Evolutionary conservation across 495 filamentous ascomycete genomes (phyloP), one percentile per base, ranked within the genome.

Genomic region (Xylaria telfairii): DNA sequence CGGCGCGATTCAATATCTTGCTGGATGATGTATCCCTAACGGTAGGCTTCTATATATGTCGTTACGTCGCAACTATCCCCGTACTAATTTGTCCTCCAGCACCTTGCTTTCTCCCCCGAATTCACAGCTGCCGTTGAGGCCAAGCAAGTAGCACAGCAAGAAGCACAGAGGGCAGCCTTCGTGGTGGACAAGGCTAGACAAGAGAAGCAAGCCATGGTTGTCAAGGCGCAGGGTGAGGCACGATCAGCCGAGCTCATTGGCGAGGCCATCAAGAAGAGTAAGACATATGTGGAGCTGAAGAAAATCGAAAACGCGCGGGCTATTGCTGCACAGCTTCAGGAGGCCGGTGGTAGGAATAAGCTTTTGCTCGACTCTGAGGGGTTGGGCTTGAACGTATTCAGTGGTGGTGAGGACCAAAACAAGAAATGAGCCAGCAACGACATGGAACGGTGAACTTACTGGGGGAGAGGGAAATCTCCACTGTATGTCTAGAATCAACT

Each of bases 71-170:
- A 1, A 49, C 34, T 4, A 21, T 59, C 44, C 60, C 19, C 15
- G 8, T 59, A 19, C 51, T 70, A 32, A 65, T n/a, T 19, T 2
- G 77, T 73, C 42, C 41, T 74, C 8, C 78, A 97, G 94, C 96
- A 99, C 79, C 90, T 99, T 73, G 96, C 96, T 70, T 99, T 99
- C 91, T 99, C 96, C 56, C 96, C 96, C 74, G 96, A 98, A 82
- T 99, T 99, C 85, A 98, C 96, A 51, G 96, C 96, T 37, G 96
- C 96, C 44, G 96, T 99, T 71, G 96, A 98, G 85, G 95, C 96
- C 72, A 99, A 99, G 86, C 96, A 99, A 84, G 96, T 99, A 67
- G 96, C 96, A 19, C 96, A 99, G 76, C 96, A 99, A 86, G 96
- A 99, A 78, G 96, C 96, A 24, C 96, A 99, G 81, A 91, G 95